Evolutionary conservation across 2,329 filamentous ascomycete genomes (phyloP).

Genomic region (Fusarium denticulatum): DNA sequence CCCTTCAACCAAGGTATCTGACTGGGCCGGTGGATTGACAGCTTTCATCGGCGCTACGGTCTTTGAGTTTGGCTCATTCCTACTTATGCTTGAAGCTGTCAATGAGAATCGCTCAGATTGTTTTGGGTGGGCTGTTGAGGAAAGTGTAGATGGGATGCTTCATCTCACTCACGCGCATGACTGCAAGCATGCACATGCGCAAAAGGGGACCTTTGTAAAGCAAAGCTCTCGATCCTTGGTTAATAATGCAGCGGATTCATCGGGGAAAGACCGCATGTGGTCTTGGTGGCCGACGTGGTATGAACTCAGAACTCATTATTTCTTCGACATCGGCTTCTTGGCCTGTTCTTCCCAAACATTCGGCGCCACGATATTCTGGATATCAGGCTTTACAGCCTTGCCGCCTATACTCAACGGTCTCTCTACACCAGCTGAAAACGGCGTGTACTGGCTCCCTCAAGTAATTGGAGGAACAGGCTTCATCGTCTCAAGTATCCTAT

Average conservation of each 20-base stretch:
- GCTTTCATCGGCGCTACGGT: constrained; percentile 74
- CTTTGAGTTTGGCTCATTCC: constrained; percentile 70
- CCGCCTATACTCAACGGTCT: constrained; percentile 61
- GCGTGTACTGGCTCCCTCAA: constrained; percentile 68
- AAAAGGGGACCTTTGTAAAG: constrained; percentile 36
- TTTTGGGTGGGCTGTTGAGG: constrained; percentile 74
- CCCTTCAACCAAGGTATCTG: constrained; percentile 63
- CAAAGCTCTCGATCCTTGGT: background rate
- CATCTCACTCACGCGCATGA: constrained; percentile 15
- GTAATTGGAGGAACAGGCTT: constrained; percentile 71
- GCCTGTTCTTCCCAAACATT: constrained; percentile 66
- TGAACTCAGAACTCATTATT: constrained; percentile 68
- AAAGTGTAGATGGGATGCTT: constrained; percentile 28
- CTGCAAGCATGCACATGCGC: constrained; percentile 44
- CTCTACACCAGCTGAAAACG: constrained; percentile 49
- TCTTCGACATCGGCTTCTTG: constrained; percentile 61
- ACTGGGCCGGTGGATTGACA: constrained; percentile 67
- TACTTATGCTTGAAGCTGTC: constrained; percentile 74
- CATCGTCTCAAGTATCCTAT: constrained; percentile 65
- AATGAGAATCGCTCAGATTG: constrained; percentile 73
- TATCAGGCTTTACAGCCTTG: constrained; percentile 69
- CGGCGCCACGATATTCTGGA: constrained; percentile 72
- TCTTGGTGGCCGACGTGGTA: constrained; percentile 67
- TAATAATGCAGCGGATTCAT: background rate
- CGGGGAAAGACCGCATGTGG: constrained; percentile 53